phyloP scores from a whole-genome alignment of 371 early-diverging fungal genomes.

The Massospora cicadina region DNA sequence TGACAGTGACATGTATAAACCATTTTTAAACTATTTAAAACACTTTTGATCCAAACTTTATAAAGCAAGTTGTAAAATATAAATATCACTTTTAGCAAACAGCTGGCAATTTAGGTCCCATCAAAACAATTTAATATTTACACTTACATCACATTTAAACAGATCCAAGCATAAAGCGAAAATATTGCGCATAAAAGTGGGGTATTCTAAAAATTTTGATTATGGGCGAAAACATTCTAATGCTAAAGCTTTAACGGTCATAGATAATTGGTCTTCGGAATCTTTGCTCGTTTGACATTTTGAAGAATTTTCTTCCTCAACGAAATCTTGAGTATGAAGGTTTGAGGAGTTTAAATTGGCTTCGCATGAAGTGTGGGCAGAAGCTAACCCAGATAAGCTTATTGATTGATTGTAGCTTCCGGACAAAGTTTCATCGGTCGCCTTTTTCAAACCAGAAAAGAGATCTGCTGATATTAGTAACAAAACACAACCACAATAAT shows the following conservation, averaged over 20 bases:
- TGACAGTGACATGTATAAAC: no score
- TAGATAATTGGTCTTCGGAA: neutral
- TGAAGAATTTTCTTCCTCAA: neutral
- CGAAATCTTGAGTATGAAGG: neutral
- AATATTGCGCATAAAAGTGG: no score
- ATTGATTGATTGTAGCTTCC: neutral
- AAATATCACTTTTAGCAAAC: no score
- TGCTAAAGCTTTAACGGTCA: constrained; percentile 5
- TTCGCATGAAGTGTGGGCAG: neutral
- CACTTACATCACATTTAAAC: no score
- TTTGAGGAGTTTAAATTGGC: neutral
- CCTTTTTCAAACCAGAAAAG: neutral
- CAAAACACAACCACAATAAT: neutral
- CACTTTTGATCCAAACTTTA: no score
- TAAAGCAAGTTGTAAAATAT: no score
- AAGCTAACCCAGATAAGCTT: neutral
- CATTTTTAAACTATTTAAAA: no score
- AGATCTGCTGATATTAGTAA: neutral
- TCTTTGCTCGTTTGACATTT: neutral
- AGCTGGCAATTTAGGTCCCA: no score
- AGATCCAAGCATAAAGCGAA: no score
- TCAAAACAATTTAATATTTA: no score
- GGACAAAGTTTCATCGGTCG: neutral
- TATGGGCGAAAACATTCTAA: neutral
- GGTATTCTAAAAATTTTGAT: no score